A percentile compares a stretch with the other conserved stretches of the same genome.
Evolutionary conservation across 495 filamentous ascomycete genomes (phyloP).

Genomic region (Penicillium paradoxum): DNA sequence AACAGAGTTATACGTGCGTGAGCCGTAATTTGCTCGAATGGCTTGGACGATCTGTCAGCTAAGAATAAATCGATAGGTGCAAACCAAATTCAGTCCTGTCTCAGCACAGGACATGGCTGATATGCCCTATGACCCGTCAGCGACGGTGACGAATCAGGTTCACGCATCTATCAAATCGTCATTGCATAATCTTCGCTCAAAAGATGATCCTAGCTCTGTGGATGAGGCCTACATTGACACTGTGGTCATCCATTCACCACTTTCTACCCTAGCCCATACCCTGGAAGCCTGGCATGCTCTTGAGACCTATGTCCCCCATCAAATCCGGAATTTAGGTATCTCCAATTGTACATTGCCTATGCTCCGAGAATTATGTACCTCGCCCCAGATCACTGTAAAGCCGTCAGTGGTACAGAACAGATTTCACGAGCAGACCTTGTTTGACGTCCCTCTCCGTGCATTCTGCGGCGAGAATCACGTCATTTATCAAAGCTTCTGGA

Average conservation of each 20-base stretch:
- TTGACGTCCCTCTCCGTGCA: conserved; percentile 54
- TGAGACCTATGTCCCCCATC: conserved; percentile 58
- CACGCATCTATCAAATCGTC: conserved; percentile 61
- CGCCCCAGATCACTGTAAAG: conserved; percentile 40
- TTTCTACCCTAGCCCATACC: conserved; percentile 53
- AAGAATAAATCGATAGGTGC: conserved; percentile 52
- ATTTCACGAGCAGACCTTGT: conserved; percentile 56
- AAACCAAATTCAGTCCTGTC: conserved; percentile 74
- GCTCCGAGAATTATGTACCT: conserved; percentile 48
- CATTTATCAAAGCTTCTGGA: conserved; percentile 76
- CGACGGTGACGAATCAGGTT: conserved; percentile 55
- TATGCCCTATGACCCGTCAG: conserved; percentile 55
- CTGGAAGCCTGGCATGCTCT: conserved; percentile 60
- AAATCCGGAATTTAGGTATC: conserved; percentile 64
- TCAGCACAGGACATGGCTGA: conserved; percentile 54
- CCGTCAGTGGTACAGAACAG: conserved; percentile 72
- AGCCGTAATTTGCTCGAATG: neutral
- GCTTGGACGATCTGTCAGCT: neutral
- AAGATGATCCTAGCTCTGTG: conserved; percentile 22
- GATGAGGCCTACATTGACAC: conserved; percentile 62
- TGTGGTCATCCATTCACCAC: conserved; percentile 67
- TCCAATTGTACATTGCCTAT: conserved; percentile 58
- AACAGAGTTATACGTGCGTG: conserved; percentile 56
- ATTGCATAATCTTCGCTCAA: conserved; percentile 55
- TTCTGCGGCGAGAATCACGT: conserved; percentile 59